Base-by-base conservation (phyloP, 306 rosid genomes). In the Quercus dentata region DNA sequence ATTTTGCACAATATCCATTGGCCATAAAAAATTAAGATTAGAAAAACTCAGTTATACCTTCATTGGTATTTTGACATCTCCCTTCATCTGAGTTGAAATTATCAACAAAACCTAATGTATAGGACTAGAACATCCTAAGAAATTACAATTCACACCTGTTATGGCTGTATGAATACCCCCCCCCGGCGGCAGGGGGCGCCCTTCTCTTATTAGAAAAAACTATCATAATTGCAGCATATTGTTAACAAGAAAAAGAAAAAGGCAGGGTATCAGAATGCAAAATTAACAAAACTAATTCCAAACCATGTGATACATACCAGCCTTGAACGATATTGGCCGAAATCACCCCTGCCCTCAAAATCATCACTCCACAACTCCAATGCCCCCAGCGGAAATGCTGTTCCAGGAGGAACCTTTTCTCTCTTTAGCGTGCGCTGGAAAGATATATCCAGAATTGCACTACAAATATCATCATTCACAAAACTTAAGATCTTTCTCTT, bases 351-450 rank as follows among this genome's bases (percentile, higher is more conserved):
- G 75, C 92, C 92, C 72, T 96, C 99, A 89, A 88, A 76, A 83
- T 87, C 87, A 13, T 93, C 99, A 89, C 94, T 91, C 99, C 99
- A 96, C 89, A 96, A 83, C 88, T 96, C 99, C 85, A 96, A 75
- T 3, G 79, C 82, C 76, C 97, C 97, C 56, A 93, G 73, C 73
- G 85, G 80, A 85, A 83, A 72, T 65, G 86, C 78, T 56, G 89
- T 83, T 74, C 83, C 91, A 56, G 87, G 87, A 74, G 73, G 86
- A 78, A 93, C 86, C 85, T 96, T 96, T 7, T 96, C 99, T 87
- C 86, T 88, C 90, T 88, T 96, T 51, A 96, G 91, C 91, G 90
- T 78, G 70, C 88, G 98, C 79, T 91, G 92, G 88, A 96, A 91
- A 76, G 93, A 90, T 73, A 88, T 85, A 83, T 91, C 97, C 84